Evolutionary conservation across 83 land plant species (phyloP).

Genomic region (Thuja plicata): DNA sequence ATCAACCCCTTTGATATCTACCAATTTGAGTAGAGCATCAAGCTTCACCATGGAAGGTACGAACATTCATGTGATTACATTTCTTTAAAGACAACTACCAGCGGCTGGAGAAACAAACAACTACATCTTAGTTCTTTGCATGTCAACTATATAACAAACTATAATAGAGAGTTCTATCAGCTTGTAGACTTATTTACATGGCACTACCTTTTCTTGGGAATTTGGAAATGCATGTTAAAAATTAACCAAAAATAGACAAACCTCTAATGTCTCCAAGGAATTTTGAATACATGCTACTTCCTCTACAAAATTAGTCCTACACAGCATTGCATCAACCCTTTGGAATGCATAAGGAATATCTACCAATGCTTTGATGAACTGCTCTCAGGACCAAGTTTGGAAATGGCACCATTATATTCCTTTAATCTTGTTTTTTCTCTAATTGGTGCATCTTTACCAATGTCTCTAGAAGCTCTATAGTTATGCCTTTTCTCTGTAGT

Average conservation of each 20-base stretch:
- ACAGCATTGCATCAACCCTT: conserved; percentile 61
- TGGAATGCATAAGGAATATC: conserved; percentile 53
- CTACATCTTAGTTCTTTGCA: conserved; percentile 81
- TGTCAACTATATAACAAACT: conserved; percentile 50
- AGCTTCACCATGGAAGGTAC: conserved; percentile 81
- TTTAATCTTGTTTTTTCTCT: conserved; percentile 60
- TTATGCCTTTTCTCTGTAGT: not conserved
- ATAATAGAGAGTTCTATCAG: not conserved
- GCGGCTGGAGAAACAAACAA: conserved; percentile 64
- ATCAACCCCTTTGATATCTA: conserved; percentile 82
- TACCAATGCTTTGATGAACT: conserved; percentile 47
- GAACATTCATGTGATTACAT: conserved; percentile 83
- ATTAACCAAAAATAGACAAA: not conserved
- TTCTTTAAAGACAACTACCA: conserved; percentile 82
- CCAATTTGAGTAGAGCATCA: conserved; percentile 76
- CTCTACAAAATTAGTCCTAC: conserved; percentile 61
- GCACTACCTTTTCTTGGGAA: not conserved
- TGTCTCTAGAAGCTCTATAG: conserved; percentile 45
- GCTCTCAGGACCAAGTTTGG: conserved; percentile 56
- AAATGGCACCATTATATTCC: conserved; percentile 40
- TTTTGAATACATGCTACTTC: conserved; percentile 54
- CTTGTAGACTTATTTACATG: not conserved
- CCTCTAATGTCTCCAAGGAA: conserved; percentile 55
- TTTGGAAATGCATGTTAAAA: not conserved
- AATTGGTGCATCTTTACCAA: conserved; percentile 63